Conservation (phyloP, 257 asterid genomes). For the Solanum appendiculatum region DNA sequence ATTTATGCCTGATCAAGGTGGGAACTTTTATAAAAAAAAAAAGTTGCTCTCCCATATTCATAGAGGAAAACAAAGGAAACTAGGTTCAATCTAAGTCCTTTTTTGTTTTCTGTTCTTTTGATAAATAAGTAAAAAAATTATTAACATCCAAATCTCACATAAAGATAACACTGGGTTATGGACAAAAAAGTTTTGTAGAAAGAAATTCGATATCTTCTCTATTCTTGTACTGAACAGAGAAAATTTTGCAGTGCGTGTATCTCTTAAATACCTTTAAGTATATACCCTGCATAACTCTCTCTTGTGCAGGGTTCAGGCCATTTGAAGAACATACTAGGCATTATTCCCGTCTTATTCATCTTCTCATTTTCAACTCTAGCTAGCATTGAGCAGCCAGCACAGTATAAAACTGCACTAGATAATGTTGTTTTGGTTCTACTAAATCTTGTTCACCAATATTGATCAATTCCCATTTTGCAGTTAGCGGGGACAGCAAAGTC, state of each 20-base stretch:
- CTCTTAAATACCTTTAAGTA: neutral
- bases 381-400: neutral
- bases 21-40: neutral
- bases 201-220: neutral
- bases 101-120: neutral
- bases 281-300: neutral
- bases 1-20: neutral
- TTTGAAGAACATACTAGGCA: neutral
- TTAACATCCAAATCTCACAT: neutral
- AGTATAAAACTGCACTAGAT: neutral
- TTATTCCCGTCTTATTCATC: neutral
- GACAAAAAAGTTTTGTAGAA: neutral
- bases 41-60: neutral
- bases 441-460: neutral
- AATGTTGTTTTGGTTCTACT: neutral
- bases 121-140: neutral
- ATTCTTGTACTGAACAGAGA: neutral
- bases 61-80: neutral
- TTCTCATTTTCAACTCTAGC: neutral
- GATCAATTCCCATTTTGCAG: conserved; percentile 26
- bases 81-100: neutral
- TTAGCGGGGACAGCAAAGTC: conserved; percentile 93
- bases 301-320: neutral
- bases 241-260: neutral
- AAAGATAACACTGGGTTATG: neutral